Evolutionary conservation across 345 rosid species (phyloP), one percentile per base, ranked within the genome.

Genomic region (Pugionium dolabratum): DNA sequence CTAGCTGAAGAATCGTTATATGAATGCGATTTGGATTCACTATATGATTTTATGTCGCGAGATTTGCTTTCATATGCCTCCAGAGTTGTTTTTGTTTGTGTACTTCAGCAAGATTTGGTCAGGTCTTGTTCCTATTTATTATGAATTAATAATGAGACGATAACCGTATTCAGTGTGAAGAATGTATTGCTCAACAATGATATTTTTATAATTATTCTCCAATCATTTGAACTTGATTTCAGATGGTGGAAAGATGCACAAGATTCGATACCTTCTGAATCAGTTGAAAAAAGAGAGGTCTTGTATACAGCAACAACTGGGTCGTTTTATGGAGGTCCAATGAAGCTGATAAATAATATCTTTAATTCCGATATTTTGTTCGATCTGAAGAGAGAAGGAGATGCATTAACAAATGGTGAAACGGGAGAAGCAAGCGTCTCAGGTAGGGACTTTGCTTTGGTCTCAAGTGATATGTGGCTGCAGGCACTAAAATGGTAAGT

Each of bases 171-270:
- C 34, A 54, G 5, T 39, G 40, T 31, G 41, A 33, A 9, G 59
- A 54, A 60, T 32, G 33, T 46, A 30, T n/a, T 28, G 56, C 27
- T 63, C 34, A 33, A 18, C 35, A 8, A 36, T 62, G 7, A 48
- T 30, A 42, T 33, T 11, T 43, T 8, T 48, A 44, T 37, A 39
- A 43, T 26, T 55, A 7, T 36, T 55, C 59, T 48, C 30, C 31
- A 33, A 0, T 46, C 57, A 4, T 51, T 51, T 4, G 27, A 56
- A 41, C 35, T 64, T 54, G 41, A 57, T 71, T 64, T 67, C 67
- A 94, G 99, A 86, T 91, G 99, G 99, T 91, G 97, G 99, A 89
- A 79, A 71, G 96, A 84, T 74, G 91, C 96, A 2, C 82, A 79
- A 34, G 88, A 75, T 69, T 79, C 86, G 54, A 18, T 58, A 66